Evolutionary conservation across 169 alveolate species (phyloP).

Genomic region (Plasmodium cynomolgi): DNA sequence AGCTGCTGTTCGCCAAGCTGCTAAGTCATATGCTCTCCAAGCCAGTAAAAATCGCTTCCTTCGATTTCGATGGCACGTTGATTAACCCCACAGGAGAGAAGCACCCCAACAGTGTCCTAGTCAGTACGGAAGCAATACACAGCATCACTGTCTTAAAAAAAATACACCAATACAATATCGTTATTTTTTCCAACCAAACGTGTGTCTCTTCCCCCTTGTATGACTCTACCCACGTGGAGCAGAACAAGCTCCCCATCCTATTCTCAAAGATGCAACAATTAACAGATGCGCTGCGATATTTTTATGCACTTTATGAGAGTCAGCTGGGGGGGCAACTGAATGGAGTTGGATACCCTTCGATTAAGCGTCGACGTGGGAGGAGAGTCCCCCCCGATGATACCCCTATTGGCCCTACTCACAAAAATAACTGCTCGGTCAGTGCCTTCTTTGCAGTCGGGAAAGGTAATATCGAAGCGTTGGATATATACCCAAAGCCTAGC

Average conservation of each 20-base stretch:
- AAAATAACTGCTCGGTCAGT: background rate
- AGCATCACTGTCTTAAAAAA: background rate
- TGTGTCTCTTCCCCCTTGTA: slow-evolving; percentile 34
- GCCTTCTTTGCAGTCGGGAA: slow-evolving; percentile 34
- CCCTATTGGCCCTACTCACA: background rate
- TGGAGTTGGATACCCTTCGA: background rate
- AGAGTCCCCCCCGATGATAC: background rate
- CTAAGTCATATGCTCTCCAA: slow-evolving; percentile 9
- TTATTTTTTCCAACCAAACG: slow-evolving; percentile 52
- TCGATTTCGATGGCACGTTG: slow-evolving; percentile 62
- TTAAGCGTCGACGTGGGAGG: background rate
- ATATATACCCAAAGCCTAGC: slow-evolving; percentile 5
- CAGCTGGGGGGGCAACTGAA: background rate
- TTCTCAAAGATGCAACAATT: slow-evolving; percentile 5
- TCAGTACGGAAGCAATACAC: background rate
- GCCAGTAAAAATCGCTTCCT: slow-evolving; percentile 32
- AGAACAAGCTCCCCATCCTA: slow-evolving; percentile 9
- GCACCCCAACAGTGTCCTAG: slow-evolving; percentile 13
- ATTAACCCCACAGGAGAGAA: background rate
- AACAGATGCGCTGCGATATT: slow-evolving; percentile 6
- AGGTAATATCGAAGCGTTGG: slow-evolving; percentile 12
- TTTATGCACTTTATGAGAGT: background rate
- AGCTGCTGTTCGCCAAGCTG: background rate
- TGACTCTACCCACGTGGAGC: background rate
- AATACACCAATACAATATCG: background rate